Base-by-base conservation (phyloP, 2,329 filamentous ascomycete genomes). In the Pseudocercospora fijiensis region DNA sequence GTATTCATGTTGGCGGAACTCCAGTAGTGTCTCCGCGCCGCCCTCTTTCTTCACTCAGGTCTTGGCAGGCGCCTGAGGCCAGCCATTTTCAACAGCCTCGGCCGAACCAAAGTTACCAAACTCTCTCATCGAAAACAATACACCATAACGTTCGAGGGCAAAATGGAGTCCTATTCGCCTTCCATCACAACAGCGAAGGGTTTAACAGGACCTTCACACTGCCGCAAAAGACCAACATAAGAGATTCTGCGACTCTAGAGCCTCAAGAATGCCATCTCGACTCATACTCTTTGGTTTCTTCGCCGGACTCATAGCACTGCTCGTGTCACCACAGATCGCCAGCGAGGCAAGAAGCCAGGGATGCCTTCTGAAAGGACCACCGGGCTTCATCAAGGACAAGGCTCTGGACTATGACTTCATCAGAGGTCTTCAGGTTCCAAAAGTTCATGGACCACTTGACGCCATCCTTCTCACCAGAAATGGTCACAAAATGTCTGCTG, bases 391-490 rank as follows among this genome's bases (percentile, higher is more conserved):
- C 2, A 49, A 57, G 18, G 58, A 61, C 37, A 64, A 66, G 33
- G 22, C 53, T 13, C 53, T 67, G 24, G 62, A 65, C 27, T 63
- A 60, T 53, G 45, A 53, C 22, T 60, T 61, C 61, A 49, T 66
- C 22, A 58, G 60, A 20, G 58, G 43, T n/a, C 27, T 60, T 37
- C 61, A 53, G 13, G 27, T 33, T 16, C 47, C 41, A 28, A 57
- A 20, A 49, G 56, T 45, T n/a, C 27, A 45, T 33, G 60, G 60
- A 8, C 57, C 62, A 47, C 43, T 67, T 22, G 65, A 67, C 28
- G 57, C 62, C 11, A 27, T 67, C 18, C 56, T 61, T 3, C 45
- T 62, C 20, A 56, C 26, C 7, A 51, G 60, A 6, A 27, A 64
- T 45, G 65, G 58, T 6, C 59, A 64, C 26, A 62, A 57, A 30